Conservation (phyloP, 495 filamentous ascomycete genomes). For the Letharia columbiana region DNA sequence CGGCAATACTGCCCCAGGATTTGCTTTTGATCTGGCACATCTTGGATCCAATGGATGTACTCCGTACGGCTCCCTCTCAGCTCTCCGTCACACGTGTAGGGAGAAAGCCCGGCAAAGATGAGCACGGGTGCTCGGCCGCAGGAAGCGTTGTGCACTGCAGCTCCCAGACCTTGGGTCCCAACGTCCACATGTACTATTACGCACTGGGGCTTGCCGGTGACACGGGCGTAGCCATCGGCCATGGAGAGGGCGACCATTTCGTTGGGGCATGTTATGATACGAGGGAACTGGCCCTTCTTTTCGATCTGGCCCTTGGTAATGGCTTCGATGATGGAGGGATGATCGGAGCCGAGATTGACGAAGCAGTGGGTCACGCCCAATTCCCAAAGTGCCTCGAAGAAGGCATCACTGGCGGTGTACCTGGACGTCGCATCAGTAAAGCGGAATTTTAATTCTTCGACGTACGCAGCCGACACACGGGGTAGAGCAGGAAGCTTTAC, state of each 20-base stretch:
- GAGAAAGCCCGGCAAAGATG: constrained; percentile 84
- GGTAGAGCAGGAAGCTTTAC: neutral
- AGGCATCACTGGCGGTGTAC: constrained; percentile 75
- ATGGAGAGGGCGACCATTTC: constrained; percentile 98
- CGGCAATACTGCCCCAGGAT: constrained; percentile 91
- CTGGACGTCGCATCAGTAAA: constrained; percentile 17
- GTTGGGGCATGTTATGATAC: constrained; percentile 88
- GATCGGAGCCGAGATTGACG: constrained; percentile 92
- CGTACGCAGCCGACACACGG: neutral
- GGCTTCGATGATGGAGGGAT: constrained; percentile 89
- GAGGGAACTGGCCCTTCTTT: constrained; percentile 61
- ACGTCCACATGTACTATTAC: constrained; percentile 97
- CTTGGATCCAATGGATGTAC: constrained; percentile 97
- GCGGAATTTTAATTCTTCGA: neutral
- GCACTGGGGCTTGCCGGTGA: constrained; percentile 77
- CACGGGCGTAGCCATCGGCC: constrained; percentile 88
- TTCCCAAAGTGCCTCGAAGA: constrained; percentile 92
- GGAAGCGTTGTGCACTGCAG: constrained; percentile 86
- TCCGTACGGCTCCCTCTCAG: constrained; percentile 81
- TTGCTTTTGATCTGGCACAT: constrained; percentile 89
- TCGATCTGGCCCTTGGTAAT: constrained; percentile 80
- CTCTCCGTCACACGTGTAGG: constrained; percentile 87
- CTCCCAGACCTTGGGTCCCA: constrained; percentile 83
- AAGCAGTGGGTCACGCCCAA: constrained; percentile 83
- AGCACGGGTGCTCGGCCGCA: constrained; percentile 80